Evolutionary conservation across 1,284 basidiomycete genomes (phyloP).

Genomic region (Exsudoporus floridanus): DNA sequence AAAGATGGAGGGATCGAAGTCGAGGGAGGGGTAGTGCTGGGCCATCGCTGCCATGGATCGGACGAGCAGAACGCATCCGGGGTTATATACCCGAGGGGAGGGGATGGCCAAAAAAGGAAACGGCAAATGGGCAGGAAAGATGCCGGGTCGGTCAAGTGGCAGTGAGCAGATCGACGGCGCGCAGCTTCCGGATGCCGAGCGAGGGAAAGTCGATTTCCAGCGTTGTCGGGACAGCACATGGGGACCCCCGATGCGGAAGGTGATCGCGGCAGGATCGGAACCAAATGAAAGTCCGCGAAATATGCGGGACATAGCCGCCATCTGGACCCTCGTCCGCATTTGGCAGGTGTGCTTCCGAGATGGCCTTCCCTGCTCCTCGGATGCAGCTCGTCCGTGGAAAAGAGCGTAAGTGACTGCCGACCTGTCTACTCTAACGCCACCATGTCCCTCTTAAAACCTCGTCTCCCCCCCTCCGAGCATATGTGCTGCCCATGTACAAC

Average conservation of each 20-base stretch:
- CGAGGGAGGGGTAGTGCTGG: constrained; percentile 16
- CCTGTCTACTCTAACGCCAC: background rate
- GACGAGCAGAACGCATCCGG: background rate
- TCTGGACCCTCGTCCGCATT: constrained; percentile 5
- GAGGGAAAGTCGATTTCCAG: background rate
- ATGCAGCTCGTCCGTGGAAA: constrained; percentile 14
- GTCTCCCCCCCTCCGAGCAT: background rate
- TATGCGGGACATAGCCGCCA: background rate
- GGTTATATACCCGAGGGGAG: constrained; percentile 20
- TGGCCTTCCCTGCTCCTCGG: constrained; percentile 21
- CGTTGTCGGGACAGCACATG: too few species aligned
- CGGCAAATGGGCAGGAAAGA: too few species aligned
- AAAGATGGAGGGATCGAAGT: constrained; percentile 15
- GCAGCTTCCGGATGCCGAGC: constrained; percentile 5
- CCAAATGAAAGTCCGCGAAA: constrained; percentile 22
- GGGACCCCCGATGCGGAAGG: constrained; percentile 20
- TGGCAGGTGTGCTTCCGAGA: background rate
- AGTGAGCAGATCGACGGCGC: constrained; percentile 14
- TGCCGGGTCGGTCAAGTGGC: too few species aligned
- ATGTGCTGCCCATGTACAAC: constrained; percentile 10
- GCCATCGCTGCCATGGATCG: constrained; percentile 21
- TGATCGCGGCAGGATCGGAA: constrained; percentile 31
- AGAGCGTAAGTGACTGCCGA: too few species aligned
- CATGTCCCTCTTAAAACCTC: constrained; percentile 6
- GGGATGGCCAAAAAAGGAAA: constrained; percentile 16